These are phyloP conservation scores for Populus deltoides DNA, from an alignment of 345 rosid genomes.

Conservation along the genomic window DNA sequence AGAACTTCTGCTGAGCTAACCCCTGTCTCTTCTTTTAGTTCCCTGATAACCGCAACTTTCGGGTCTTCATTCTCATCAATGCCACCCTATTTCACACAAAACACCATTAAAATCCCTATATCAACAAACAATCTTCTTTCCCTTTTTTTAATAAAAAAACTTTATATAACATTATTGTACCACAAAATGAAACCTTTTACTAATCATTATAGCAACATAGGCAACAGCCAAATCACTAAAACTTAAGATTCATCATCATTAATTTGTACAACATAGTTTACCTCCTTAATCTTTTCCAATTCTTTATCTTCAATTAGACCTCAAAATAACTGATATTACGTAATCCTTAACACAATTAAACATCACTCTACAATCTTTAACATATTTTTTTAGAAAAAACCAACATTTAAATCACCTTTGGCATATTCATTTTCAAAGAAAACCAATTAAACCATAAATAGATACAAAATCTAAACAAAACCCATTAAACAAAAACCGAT, in stretches of 20 bases:
- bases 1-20: conserved; percentile 71
- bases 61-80: conserved; percentile 91
- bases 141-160: neutral
- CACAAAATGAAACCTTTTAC: neutral
- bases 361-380: neutral
- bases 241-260: neutral
- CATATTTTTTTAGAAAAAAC: neutral
- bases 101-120: neutral
- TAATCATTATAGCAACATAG: neutral
- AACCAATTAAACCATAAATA: neutral
- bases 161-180: neutral
- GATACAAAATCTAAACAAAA: conserved; percentile 2
- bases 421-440: neutral
- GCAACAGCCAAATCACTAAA: neutral
- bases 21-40: conserved; percentile 90
- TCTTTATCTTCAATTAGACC: too few species aligned
- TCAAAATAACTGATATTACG: neutral
- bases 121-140: neutral
- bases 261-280: neutral
- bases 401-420: neutral
- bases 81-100: conserved; percentile 57
- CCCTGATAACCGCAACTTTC: conserved; percentile 73
- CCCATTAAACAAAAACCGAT: neutral
- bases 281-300: too few species aligned
- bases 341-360: neutral